These are phyloP conservation scores for Tuber microsphaerosporum DNA, from an alignment of 495 filamentous ascomycete genomes.

Conservation along the genomic window DNA sequence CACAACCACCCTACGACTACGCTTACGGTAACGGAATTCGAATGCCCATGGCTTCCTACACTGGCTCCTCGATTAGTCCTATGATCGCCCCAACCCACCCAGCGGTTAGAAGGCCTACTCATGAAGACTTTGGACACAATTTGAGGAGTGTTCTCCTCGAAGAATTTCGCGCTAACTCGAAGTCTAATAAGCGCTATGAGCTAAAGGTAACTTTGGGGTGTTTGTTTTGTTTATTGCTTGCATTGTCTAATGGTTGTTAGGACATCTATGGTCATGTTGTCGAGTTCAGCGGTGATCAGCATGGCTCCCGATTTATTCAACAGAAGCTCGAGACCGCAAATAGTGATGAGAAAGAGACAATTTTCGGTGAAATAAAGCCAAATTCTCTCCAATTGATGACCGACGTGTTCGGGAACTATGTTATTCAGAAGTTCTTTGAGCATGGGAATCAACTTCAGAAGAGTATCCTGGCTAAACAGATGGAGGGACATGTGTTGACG, in stretches of 20 bases:
- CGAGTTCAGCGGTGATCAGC: conserved; percentile 92
- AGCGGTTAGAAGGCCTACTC: conserved; percentile 46
- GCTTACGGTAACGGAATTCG: conserved; percentile 39
- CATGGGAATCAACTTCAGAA: conserved; percentile 94
- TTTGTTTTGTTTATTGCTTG: background rate
- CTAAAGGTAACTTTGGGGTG: conserved; percentile 58
- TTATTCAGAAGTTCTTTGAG: conserved; percentile 96
- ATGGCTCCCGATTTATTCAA: conserved; percentile 93
- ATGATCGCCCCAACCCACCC: conserved; percentile 45
- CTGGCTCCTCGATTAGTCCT: conserved; percentile 42
- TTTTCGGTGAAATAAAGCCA: conserved; percentile 77
- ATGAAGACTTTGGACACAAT: conserved; percentile 55
- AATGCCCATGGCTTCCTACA: conserved; percentile 43
- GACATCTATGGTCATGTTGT: conserved; percentile 85
- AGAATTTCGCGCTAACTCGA: conserved; percentile 69
- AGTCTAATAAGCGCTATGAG: conserved; percentile 73
- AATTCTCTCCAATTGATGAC: conserved; percentile 87
- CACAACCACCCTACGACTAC: conserved; percentile 42
- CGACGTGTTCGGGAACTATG: conserved; percentile 96
- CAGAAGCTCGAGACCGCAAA: conserved; percentile 90
- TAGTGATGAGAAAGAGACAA: conserved; percentile 91
- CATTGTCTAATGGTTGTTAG: conserved; percentile 42
- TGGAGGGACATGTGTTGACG: conserved; percentile 73
- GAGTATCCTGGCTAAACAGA: conserved; percentile 70
- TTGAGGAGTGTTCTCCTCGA: conserved; percentile 66